Evolutionary conservation across 768 basidiomycete species (phyloP), one percentile per base, ranked within the genome.

Genomic region (Dioszegia crocea): DNA sequence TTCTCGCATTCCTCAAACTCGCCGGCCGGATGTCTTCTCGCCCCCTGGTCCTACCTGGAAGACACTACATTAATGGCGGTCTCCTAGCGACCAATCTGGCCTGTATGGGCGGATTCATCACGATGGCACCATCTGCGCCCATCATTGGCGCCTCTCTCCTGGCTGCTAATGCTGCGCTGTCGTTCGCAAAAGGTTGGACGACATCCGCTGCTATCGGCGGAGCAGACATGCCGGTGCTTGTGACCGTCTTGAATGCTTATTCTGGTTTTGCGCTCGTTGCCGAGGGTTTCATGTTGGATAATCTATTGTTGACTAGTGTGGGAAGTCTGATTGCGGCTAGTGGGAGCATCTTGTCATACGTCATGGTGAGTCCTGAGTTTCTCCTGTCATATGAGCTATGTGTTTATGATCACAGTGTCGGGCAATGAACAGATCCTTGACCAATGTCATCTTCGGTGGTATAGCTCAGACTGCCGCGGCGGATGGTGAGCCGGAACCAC

Each of bases 161-260:
- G 0, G 83, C 85, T 40, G 82, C 82, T 17, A 91, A 88, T 65
- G 80, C 90, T 1, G 61, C 84, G 2, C 79, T 92, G 52, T 90
- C 88, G 69, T 91, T 91, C 77, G 81, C 88, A 61, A 89, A 89
- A 71, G 90, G 90, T 4, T 70, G 68, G 76, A 92, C 90, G 0
- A 88, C 88, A 1, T 91, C 89, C 9, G 87, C 90, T 12, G 88
- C 90, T n/a, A 89, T 92, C 62, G 90, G 90, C 50, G 90, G 90
- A 11, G 90, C 90, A 26, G 90, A 92, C 71, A 92, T 92, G 90
- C 90, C 90, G 51, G 89, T 92, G 30, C 87, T 92, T 4, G 91
- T 92, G 46, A 91, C 89, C 4, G 90, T 92, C 17, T 74, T 92
- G 60, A 92, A 92, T 71, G 89, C 90, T 12, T 92, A 91, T 77